A percentile compares a stretch with the other conserved stretches of the same genome.
Evolutionary conservation across 1,284 basidiomycete genomes (phyloP).

Genomic region (Marasmius sp.): DNA sequence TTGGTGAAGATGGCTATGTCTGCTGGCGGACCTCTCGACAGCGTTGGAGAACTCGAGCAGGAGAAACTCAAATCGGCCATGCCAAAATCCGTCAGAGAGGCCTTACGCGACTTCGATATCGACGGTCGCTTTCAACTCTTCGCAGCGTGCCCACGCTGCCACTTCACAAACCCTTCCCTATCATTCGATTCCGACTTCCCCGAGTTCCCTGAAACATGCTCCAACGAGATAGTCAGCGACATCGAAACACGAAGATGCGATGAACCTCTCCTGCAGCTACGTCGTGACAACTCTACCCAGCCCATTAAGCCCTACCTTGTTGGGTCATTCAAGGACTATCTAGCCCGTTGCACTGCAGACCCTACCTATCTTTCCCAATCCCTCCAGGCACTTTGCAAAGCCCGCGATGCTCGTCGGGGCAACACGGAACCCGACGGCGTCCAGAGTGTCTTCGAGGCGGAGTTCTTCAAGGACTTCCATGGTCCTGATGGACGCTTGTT

Average conservation of each 20-base stretch:
- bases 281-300: not conserved
- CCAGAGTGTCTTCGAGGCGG: constrained; percentile 13
- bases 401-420: not conserved
- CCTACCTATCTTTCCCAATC: not conserved
- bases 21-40: not conserved
- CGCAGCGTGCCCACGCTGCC: constrained; percentile 19
- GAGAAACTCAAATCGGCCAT: not conserved
- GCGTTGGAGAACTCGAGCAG: not conserved
- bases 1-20: not conserved
- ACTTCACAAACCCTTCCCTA: constrained; percentile 14
- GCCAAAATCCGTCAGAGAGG: not conserved
- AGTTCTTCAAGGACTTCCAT: constrained; percentile 17
- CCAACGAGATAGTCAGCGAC: constrained; percentile 10
- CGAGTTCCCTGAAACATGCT: not conserved
- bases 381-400: not conserved
- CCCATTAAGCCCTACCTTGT: constrained; percentile 4
- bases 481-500: constrained; percentile 20
- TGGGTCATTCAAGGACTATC: not conserved
- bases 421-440: not conserved
- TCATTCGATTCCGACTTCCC: not conserved
- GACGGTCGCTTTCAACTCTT: constrained; percentile 13
- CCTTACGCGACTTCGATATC: constrained; percentile 10
- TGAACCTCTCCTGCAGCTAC: not conserved
- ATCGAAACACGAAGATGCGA: not conserved
- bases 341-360: constrained; percentile 1